A percentile compares a stretch with the other conserved stretches of the same genome.
phyloP scores from a whole-genome alignment of 495 filamentous ascomycete genomes.

The Penicillium angulare region DNA sequence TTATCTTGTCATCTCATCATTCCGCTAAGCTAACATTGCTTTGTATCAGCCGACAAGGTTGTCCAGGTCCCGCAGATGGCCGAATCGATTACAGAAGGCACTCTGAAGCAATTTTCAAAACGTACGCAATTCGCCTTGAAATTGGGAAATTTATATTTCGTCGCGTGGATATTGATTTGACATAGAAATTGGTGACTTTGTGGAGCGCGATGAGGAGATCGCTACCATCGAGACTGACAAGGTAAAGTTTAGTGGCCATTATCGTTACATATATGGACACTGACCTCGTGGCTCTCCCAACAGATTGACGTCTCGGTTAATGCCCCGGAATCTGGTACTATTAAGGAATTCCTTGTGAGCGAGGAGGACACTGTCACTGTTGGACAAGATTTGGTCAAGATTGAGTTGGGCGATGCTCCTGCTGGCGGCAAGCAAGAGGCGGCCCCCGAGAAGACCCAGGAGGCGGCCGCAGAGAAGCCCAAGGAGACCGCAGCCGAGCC shows the following conservation, averaged over 20 bases:
- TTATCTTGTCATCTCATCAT: background rate
- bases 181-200: slow-evolving; percentile 83
- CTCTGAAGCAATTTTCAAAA: slow-evolving; percentile 93
- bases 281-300: slow-evolving; percentile 11
- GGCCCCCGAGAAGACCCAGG: slow-evolving; percentile 39
- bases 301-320: slow-evolving; percentile 96
- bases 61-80: slow-evolving; percentile 98
- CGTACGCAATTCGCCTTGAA: slow-evolving; percentile 35
- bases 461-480: slow-evolving; percentile 39
- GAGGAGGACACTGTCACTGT: slow-evolving; percentile 97
- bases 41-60: slow-evolving; percentile 64
- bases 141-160: background rate
- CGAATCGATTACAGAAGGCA: slow-evolving; percentile 97
- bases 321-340: slow-evolving; percentile 84
- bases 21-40: slow-evolving; percentile 13
- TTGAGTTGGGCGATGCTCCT: slow-evolving; percentile 76
- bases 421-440: slow-evolving; percentile 52
- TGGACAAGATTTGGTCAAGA: slow-evolving; percentile 82
- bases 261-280: too few species aligned
- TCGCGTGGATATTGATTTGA: slow-evolving; percentile 20
- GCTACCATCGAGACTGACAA: slow-evolving; percentile 99
- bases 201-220: slow-evolving; percentile 96
- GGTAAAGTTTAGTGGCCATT: slow-evolving; percentile 52
- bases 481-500: slow-evolving; percentile 34
- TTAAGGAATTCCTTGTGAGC: slow-evolving; percentile 88